These are phyloP conservation scores for Neurospora sp. DNA, from an alignment of 495 filamentous ascomycete genomes.

Conservation along the genomic window DNA sequence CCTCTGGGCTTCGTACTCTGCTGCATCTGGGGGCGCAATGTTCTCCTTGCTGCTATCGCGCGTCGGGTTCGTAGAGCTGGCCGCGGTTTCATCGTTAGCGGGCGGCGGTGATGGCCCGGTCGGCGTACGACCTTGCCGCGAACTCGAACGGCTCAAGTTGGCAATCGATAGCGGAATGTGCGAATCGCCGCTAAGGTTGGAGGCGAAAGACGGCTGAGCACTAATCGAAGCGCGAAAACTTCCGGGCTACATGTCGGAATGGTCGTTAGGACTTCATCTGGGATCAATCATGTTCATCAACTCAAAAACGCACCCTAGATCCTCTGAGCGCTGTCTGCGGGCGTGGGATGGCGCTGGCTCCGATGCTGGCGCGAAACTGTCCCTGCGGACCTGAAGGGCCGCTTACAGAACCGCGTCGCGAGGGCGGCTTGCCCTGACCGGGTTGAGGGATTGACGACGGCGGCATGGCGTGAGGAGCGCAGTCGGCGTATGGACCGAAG, in stretches of 20 bases:
- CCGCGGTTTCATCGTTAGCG: conserved; percentile 15
- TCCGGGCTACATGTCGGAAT: conserved; percentile 6
- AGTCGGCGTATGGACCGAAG: neutral
- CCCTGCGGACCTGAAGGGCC: conserved; percentile 8
- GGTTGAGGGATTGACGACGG: conserved; percentile 17
- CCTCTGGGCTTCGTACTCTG: conserved; percentile 42
- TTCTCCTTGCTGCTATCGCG: conserved; percentile 42
- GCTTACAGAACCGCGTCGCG: conserved; percentile 14
- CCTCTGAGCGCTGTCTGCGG: conserved; percentile 21
- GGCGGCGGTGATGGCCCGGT: conserved; percentile 26
- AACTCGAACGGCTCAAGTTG: conserved; percentile 23
- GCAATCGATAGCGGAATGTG: conserved; percentile 19
- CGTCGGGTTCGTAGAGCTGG: conserved; percentile 11
- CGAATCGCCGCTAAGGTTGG: conserved; percentile 48
- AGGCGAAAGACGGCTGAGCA: conserved; percentile 39
- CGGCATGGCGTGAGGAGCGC: conserved; percentile 9
- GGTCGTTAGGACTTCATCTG: conserved; percentile 13
- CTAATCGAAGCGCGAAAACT: conserved; percentile 22
- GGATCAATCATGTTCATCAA: neutral
- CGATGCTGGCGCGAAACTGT: conserved; percentile 27
- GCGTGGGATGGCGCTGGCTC: conserved; percentile 19
- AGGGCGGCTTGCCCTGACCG: conserved; percentile 13
- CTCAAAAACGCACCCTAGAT: conserved; percentile 33
- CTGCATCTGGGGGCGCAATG: conserved; percentile 34
- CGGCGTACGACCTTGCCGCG: conserved; percentile 22